phyloP scores from a whole-genome alignment of 371 early-diverging fungal species.

The Mortierella sp. region DNA sequence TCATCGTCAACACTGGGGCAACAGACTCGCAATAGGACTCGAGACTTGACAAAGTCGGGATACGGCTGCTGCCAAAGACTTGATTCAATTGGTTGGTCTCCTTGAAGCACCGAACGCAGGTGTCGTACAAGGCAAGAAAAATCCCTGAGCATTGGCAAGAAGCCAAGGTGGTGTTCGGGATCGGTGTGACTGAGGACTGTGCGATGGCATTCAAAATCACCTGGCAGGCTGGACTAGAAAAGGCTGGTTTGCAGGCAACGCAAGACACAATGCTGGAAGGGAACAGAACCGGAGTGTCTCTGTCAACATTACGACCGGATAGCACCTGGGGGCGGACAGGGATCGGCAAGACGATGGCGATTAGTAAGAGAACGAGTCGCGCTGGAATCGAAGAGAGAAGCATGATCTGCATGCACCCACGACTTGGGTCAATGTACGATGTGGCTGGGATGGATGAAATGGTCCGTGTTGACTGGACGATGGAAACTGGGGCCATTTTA shows the following conservation, averaged over 20 bases:
- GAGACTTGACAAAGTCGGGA: conserved; percentile 22
- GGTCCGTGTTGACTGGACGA: no score
- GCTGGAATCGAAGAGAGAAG: no score
- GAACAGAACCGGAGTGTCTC: conserved; percentile 21
- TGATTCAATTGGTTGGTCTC: conserved; percentile 36
- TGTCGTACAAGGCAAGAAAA: conserved; percentile 24
- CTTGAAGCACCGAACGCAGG: conserved; percentile 34
- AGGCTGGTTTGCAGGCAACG: conserved; percentile 32
- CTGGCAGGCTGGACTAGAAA: conserved; percentile 27
- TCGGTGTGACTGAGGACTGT: conserved; percentile 5
- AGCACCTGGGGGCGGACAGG: no score
- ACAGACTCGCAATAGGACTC: conserved; percentile 21
- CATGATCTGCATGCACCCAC: no score
- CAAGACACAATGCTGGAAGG: conserved; percentile 14
- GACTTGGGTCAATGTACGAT: no score
- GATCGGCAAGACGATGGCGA: no score
- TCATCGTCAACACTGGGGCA: neutral
- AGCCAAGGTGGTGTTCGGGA: conserved; percentile 41
- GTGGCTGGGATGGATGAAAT: no score
- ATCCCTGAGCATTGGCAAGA: conserved; percentile 31
- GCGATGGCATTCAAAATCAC: conserved; percentile 29
- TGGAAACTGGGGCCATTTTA: no score
- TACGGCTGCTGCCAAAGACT: conserved; percentile 25
- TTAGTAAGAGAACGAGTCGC: no score
- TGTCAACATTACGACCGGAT: no score